Evolutionary conservation across 352 stramenopile genomes (phyloP), one percentile per base, ranked within the genome.

Genomic region (Phytophthora citrophthora): DNA sequence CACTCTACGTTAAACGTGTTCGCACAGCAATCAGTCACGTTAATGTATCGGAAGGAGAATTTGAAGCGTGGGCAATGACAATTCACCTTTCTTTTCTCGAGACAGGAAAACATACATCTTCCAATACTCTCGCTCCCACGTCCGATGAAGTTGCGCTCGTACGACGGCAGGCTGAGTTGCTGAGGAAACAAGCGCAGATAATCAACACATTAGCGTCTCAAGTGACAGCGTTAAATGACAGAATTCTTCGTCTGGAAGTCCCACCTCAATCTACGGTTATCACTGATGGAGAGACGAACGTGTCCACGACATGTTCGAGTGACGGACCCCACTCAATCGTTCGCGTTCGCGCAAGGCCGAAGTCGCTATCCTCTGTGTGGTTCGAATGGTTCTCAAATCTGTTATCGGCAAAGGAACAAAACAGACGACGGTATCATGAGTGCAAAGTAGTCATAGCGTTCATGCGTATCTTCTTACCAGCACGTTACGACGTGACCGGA

Each of bases 401-500:
- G 38, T 12, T 6, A 15, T n/a, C 24, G 3, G 4, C n/a, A 1
- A 15, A 2, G 7, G 15, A 32, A 10, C 32, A 20, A 45, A 31
- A 55, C 32, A 2, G 48, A 18, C 20, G 39, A 43, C n/a, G 51
- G 5, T 49, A 59, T 18, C 51, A 50, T 15, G 51, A 59, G 39
- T 39, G 8, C 26, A 59, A 59, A 18, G 39, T 59, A 2, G 40
- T 32, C 24, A 18, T 59, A 2, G 51, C 51, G 4, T 59, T 50
- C 27, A 65, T 58, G 47, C 31, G 38, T 6, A 39, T 58, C 39
- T 54, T 58, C 47, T 46, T 65, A 52, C 48, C 47, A 1, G 6
- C 7, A 18, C 47, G 47, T 0, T 65, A 49, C 10, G 40, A 65
- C 31, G 39, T 57, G 18, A 46, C 57, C 26, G 57, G 47, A 1